A percentile compares a stretch with the other conserved stretches of the same genome.
Conservation (phyloP, 176 grass and related monocot species). For the Thalia dealbata region DNA sequence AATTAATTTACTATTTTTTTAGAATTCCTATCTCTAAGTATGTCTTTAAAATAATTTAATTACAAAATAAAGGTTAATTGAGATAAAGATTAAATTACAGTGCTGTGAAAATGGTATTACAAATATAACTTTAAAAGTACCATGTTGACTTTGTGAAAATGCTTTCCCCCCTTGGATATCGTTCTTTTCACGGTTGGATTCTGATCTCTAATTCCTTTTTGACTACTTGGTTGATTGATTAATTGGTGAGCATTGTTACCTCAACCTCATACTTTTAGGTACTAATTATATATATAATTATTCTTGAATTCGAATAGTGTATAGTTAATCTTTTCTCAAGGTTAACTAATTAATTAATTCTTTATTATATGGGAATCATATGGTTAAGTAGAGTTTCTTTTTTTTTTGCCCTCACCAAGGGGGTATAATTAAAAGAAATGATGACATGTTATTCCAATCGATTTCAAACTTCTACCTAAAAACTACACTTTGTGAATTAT, state of each 20-base stretch:
- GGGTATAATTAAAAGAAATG: neutral
- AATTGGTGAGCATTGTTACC: neutral
- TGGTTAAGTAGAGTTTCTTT: no score
- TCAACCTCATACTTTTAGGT: no score
- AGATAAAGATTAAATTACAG: no score
- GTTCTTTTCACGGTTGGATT: conserved; percentile 1
- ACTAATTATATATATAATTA: neutral
- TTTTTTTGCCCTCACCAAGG: neutral
- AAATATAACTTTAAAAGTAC: no score
- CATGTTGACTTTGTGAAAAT: no score
- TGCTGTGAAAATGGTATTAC: no score
- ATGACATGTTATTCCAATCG: neutral
- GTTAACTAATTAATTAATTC: neutral
- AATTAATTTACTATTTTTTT: no score
- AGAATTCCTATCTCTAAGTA: no score
- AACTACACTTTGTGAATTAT: neutral
- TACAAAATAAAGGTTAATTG: no score
- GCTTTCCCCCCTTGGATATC: neutral
- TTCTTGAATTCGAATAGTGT: neutral
- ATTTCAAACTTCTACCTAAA: neutral
- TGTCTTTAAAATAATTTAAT: no score
- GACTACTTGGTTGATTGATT: neutral
- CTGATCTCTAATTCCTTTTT: neutral
- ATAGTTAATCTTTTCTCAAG: neutral
- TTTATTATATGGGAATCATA: neutral